phyloP scores from a whole-genome alignment of 345 rosid genomes.

The Punica granatum region DNA sequence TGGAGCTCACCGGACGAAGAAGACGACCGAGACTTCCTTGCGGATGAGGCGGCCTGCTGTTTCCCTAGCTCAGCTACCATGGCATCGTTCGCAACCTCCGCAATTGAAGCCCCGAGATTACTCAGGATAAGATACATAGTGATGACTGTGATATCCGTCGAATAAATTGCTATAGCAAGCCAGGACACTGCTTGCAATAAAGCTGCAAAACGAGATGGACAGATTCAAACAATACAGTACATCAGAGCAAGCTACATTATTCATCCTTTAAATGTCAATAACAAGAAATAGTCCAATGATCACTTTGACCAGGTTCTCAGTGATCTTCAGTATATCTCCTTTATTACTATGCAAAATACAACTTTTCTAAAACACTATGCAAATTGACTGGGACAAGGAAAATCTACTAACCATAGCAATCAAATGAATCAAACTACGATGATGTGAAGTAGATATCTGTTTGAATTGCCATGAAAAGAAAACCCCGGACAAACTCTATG shows the following conservation, averaged over 20 bases:
- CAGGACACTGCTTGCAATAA: constrained; percentile 81
- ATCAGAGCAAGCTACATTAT: background rate
- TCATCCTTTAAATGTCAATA: background rate
- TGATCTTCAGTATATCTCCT: background rate
- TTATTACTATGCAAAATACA: background rate
- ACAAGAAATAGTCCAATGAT: background rate
- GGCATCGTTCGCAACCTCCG: constrained; percentile 94
- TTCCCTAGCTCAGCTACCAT: constrained; percentile 74
- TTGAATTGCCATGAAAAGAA: background rate
- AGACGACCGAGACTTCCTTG: constrained; percentile 27
- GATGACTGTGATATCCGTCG: constrained; percentile 49
- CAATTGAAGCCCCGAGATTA: constrained; percentile 83
- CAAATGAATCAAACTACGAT: background rate
- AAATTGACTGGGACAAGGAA: background rate
- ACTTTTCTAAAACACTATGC: background rate
- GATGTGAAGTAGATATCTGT: background rate
- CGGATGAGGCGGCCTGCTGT: constrained; percentile 20
- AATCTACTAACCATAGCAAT: too few relatives aligned
- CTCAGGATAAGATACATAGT: constrained; percentile 58
- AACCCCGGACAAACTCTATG: background rate
- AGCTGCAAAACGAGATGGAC: constrained; percentile 36
- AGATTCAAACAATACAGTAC: background rate
- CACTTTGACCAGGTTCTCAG: background rate
- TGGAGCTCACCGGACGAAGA: constrained; percentile 53
- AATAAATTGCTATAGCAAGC: constrained; percentile 57